Conservation (phyloP, 2,329 filamentous ascomycete genomes). For the Zasmidium cellare region DNA sequence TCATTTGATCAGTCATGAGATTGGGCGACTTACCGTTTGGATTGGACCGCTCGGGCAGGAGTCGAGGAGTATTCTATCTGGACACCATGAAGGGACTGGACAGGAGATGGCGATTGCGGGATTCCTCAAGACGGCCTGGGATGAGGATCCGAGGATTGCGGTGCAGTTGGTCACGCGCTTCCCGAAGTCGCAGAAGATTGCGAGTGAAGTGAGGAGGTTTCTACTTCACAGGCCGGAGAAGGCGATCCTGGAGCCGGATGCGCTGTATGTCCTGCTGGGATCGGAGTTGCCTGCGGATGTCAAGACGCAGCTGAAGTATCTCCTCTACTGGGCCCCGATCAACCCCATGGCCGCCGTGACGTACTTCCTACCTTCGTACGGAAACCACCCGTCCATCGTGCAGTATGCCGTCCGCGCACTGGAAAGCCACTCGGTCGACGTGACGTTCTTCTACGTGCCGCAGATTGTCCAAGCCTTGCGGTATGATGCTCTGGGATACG, state of each 20-base stretch:
- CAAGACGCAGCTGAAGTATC: slow-evolving; percentile 82
- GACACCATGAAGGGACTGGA: slow-evolving; percentile 42
- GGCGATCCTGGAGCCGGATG: slow-evolving; percentile 77
- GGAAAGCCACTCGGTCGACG: slow-evolving; percentile 91
- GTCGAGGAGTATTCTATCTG: slow-evolving; percentile 32
- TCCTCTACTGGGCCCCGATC: slow-evolving; percentile 89
- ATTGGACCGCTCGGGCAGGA: slow-evolving; percentile 73
- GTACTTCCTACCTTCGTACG: slow-evolving; percentile 87
- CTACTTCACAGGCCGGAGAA: slow-evolving; percentile 82
- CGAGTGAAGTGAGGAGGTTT: slow-evolving; percentile 74
- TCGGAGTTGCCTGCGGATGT: slow-evolving; percentile 75
- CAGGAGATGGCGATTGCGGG: slow-evolving; percentile 38
- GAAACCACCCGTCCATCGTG: slow-evolving; percentile 86
- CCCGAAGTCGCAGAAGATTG: slow-evolving; percentile 65
- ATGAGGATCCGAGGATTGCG: slow-evolving; percentile 80
- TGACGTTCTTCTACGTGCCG: slow-evolving; percentile 98
- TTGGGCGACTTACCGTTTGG: slow-evolving; percentile 83
- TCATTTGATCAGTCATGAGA: slow-evolving; percentile 79
- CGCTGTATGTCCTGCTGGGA: slow-evolving; percentile 78
- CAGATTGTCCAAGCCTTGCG: slow-evolving; percentile 95
- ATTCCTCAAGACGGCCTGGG: slow-evolving; percentile 81
- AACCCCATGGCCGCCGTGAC: slow-evolving; percentile 92
- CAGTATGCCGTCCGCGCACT: slow-evolving; percentile 96
- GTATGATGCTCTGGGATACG: slow-evolving; percentile 90
- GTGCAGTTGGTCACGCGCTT: slow-evolving; percentile 81